Percentiles rank a stretch among this genome's conserved stretches.
phyloP scores from a whole-genome alignment of 75 land plant genomes.

The Pinus tabuliformis region DNA sequence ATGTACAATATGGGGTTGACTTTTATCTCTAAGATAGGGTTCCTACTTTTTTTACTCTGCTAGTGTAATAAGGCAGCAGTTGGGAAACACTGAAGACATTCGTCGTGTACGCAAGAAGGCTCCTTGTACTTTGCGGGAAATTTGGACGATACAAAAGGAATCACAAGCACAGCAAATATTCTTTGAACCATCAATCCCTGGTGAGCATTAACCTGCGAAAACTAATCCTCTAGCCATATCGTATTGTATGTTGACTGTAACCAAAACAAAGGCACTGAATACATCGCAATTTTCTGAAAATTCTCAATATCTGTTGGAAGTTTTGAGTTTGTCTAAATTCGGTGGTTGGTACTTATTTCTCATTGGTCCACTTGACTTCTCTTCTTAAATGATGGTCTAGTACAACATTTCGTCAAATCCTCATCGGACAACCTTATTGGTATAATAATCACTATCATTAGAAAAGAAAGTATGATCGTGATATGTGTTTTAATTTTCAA shows the following conservation, averaged over 20 bases:
- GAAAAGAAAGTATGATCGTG: background rate
- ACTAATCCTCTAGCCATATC: background rate
- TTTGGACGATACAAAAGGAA: conserved; percentile 66
- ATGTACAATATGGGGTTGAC: background rate
- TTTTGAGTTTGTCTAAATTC: background rate
- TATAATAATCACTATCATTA: background rate
- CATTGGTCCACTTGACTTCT: background rate
- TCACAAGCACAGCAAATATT: conserved; percentile 66
- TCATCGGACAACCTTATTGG: background rate
- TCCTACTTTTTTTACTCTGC: conserved; percentile 1
- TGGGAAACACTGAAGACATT: conserved; percentile 79
- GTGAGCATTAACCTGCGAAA: conserved; percentile 26
- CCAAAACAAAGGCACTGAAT: background rate
- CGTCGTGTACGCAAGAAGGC: conserved; percentile 90
- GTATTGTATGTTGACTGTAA: background rate
- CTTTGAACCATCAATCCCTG: conserved; percentile 63
- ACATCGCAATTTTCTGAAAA: background rate
- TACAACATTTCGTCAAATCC: background rate
- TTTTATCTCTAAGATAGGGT: background rate
- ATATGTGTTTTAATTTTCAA: background rate
- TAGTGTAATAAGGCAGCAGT: conserved; percentile 83
- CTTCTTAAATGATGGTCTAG: background rate
- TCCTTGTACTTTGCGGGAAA: conserved; percentile 81
- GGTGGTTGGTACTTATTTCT: background rate
- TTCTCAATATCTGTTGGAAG: background rate